Base-by-base conservation (phyloP, 2,329 filamentous ascomycete species). In the Phialophora tarda region DNA sequence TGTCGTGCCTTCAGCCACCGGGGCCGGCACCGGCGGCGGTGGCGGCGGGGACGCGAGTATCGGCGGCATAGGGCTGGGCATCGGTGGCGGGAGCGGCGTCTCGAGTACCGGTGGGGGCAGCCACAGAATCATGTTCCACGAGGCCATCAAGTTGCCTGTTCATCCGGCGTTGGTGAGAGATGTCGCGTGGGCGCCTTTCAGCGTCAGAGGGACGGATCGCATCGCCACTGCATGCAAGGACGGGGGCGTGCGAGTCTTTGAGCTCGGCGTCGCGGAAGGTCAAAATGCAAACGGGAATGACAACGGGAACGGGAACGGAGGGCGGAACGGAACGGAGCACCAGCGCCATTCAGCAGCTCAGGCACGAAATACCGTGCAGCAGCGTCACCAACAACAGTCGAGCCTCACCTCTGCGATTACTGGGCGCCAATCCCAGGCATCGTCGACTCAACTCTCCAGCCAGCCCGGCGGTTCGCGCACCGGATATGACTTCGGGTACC, bases 171-270 rank as follows among this genome's bases (percentile, higher is more conserved):
- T 98, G 47, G 91, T 97, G 6, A 85, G 94, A 56, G 69, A 72
- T 61, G 64, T 72, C 30, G 67, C 66, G 4, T 99, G 95, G 95
- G 92, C 94, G 0, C 91, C 93, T 56, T 94, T 93, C 12, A 96
- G 93, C 71, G 92, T 96, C 73, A 84, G 93, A 47, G 94, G 94
- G 1, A 94, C 92, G 76, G 95, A 99, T 77, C 85, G 94, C 64
- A 86, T 98, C 72, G 95, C 94, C 2, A 96, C 93, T 5, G 94
- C 93, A 2, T 95, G 92, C 76, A 96, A 96, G 77, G 95, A 99
- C 76, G 94, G 95, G 2, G 89, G 88, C 72, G 88, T 97, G 48
- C 86, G 94, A 48, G 90, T 99, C n/a, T 97, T 96, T 75, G 88
- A 94, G 73, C 78, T 96, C 21, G 87, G 66, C 4, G 66, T 71